These are phyloP conservation scores for Euphorbia schlechtendalii DNA, from an alignment of 441 rosid genomes.

Conservation along the genomic window DNA sequence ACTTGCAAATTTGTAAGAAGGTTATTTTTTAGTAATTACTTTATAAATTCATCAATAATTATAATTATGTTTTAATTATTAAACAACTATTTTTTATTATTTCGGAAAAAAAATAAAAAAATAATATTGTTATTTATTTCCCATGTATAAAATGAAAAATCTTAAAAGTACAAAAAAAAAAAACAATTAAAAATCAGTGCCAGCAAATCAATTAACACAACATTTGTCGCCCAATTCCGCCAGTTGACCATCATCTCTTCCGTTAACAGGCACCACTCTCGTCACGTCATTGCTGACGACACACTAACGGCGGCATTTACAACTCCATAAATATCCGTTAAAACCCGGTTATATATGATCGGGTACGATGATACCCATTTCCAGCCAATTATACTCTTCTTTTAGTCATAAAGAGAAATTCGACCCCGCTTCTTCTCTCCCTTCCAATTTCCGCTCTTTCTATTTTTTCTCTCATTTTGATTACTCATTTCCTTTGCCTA, in stretches of 20 bases:
- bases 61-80: too few relatives aligned
- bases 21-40: too few relatives aligned
- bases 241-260: conserved; percentile 31
- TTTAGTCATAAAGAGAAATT: background rate
- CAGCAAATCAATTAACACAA: conserved; percentile 42
- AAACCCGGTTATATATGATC: background rate
- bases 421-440: conserved; percentile 3
- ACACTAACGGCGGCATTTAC: conserved; percentile 11
- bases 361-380: conserved; percentile 14
- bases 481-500: background rate
- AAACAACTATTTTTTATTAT: too few relatives aligned
- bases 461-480: conserved; percentile 14
- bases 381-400: conserved; percentile 11
- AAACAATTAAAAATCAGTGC: conserved; percentile 27
- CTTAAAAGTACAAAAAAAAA: background rate
- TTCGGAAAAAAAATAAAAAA: too few relatives aligned
- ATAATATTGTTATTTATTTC: too few relatives aligned
- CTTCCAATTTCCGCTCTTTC: conserved; percentile 19
- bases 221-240: conserved; percentile 8
- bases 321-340: too few relatives aligned
- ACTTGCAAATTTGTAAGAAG: too few relatives aligned
- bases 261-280: background rate
- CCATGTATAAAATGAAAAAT: too few relatives aligned
- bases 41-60: too few relatives aligned
- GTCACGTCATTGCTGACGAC: conserved; percentile 19